Conservation (phyloP, 2,329 filamentous ascomycete species). For the Sphaerostilbella broomeana region DNA sequence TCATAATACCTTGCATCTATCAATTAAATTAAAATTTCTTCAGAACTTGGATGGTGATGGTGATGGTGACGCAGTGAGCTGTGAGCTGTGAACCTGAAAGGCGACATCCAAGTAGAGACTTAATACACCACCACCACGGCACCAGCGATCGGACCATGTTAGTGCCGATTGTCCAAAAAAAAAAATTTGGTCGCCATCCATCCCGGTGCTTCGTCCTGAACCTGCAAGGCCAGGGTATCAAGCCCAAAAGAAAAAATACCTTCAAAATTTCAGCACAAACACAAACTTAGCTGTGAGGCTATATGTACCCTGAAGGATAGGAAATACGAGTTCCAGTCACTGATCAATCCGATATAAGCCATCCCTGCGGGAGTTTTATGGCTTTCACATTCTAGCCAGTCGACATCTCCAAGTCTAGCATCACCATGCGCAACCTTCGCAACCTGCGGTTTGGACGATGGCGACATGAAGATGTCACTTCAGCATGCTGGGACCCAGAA, state of each 20-base stretch:
- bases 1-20: no score
- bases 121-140: neutral
- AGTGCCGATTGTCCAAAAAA: slow-evolving; percentile 16
- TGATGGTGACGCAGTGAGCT: no score
- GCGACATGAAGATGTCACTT: slow-evolving; percentile 58
- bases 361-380: no score
- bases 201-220: no score
- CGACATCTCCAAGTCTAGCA: no score
- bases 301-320: neutral
- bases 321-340: neutral
- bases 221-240: no score
- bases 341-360: no score
- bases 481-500: slow-evolving; percentile 78
- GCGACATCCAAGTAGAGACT: neutral
- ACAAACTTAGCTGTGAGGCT: neutral
- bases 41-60: no score
- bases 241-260: neutral
- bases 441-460: slow-evolving; percentile 66
- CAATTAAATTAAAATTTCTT: no score
- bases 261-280: neutral
- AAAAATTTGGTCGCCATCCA: slow-evolving; percentile 5
- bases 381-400: no score
- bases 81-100: no score
- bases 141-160: slow-evolving; percentile 8
- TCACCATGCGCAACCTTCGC: slow-evolving; percentile 77